phyloP scores from a whole-genome alignment of 2,329 filamentous ascomycete genomes.

The Xylariaceae sp. region DNA sequence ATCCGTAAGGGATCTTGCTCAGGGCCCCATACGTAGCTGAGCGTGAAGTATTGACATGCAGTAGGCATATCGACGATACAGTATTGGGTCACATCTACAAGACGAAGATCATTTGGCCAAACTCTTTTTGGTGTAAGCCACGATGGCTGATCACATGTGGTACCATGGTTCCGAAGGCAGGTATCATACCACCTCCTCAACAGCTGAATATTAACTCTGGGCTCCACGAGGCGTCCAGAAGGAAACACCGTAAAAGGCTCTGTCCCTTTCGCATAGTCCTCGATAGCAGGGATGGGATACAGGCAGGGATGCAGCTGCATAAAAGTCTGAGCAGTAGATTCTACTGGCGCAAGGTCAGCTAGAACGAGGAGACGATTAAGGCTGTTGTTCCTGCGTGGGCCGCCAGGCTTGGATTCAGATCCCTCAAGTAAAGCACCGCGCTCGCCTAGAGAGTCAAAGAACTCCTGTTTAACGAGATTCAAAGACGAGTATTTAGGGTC shows the following conservation, averaged over 20 bases:
- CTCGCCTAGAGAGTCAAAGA: conserved; percentile 11
- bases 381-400: conserved; percentile 14
- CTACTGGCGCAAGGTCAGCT: conserved; percentile 19
- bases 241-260: conserved; percentile 25
- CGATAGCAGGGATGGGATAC: conserved; percentile 25
- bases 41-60: conserved; percentile 21
- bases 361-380: conserved; percentile 19
- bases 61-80: conserved; percentile 23
- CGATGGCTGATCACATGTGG: conserved; percentile 16
- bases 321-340: conserved; percentile 23
- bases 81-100: conserved; percentile 21
- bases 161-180: conserved; percentile 15
- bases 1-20: conserved; percentile 17
- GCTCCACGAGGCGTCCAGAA: conserved; percentile 15
- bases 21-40: conserved; percentile 33
- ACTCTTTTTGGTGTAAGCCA: conserved; percentile 11
- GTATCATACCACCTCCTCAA: conserved; percentile 22
- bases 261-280: conserved; percentile 18
- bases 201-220: conserved; percentile 20
- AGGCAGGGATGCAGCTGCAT: conserved; percentile 30
- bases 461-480: conserved; percentile 2
- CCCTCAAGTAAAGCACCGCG: not conserved
- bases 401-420: not conserved
- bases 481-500: conserved; percentile 10
- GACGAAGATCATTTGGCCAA: conserved; percentile 22